These are phyloP conservation scores for Pythium aristosporum DNA, from an alignment of 352 stramenopile species.

Conservation along the genomic window DNA sequence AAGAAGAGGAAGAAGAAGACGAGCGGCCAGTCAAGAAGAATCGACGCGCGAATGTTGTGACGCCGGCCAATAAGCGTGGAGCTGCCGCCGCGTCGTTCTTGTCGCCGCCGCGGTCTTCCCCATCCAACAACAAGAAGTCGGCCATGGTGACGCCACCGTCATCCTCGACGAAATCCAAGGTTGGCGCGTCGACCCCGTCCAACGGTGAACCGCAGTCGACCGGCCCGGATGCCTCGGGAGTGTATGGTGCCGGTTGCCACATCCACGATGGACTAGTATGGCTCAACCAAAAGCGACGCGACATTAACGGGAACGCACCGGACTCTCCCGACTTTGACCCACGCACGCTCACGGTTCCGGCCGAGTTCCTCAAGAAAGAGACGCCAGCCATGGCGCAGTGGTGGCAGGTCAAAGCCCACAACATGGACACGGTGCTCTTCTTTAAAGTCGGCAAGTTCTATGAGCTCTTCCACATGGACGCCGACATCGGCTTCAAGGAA, in stretches of 20 bases:
- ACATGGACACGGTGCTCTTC: conserved; percentile 98
- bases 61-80: conserved; percentile 21
- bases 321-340: conserved; percentile 91
- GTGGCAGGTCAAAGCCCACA: conserved; percentile 97
- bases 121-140: conserved; percentile 1
- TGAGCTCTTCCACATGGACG: conserved; percentile 97
- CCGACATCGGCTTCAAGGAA: conserved; percentile 96
- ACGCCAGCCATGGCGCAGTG: conserved; percentile 97
- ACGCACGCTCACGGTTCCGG: conserved; percentile 90
- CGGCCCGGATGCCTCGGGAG: conserved; percentile 27
- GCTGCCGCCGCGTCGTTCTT: conserved; percentile 5
- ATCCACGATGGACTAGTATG: conserved; percentile 93
- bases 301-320: conserved; percentile 81
- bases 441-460: conserved; percentile 99
- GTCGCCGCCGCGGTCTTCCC: conserved; percentile 13
- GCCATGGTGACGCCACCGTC: conserved; percentile 22
- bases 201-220: conserved; percentile 20
- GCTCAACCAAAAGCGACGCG: conserved; percentile 84
- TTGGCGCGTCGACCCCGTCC: conserved; percentile 18
- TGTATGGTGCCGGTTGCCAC: conserved; percentile 62
- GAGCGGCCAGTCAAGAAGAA: conserved; percentile 41
- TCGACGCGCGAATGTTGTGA: conserved; percentile 18
- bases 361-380: conserved; percentile 86
- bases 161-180: conserved; percentile 20
- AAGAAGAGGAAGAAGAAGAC: conserved; percentile 50